Evolutionary conservation across 2,329 filamentous ascomycete species (phyloP).

Genomic region (Alternaria triticimaculans): DNA sequence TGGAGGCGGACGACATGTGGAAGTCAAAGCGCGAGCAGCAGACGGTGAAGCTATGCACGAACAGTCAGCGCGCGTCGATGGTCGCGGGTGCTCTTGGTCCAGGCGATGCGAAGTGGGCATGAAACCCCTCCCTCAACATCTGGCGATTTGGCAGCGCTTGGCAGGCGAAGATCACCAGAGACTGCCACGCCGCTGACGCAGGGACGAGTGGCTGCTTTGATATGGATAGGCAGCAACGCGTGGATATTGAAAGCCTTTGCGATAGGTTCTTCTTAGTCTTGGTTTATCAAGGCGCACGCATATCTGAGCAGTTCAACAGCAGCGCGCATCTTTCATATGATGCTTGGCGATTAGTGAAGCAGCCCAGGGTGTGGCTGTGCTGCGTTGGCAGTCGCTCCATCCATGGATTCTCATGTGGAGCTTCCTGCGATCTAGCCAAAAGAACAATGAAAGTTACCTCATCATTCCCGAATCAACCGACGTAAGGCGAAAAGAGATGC

Average conservation of each 20-base stretch:
- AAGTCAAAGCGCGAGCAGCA: constrained; percentile 27
- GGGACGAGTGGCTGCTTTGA: not conserved
- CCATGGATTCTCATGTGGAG: constrained; percentile 14
- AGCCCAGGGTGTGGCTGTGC: constrained; percentile 25
- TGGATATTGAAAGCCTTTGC: not conserved
- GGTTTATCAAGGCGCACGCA: not conserved
- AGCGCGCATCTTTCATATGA: not conserved
- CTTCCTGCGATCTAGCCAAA: constrained; percentile 5
- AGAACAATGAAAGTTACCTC: not conserved
- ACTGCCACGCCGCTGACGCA: constrained; percentile 6
- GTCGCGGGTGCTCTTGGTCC: constrained; percentile 34
- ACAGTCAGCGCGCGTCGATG: constrained; percentile 44
- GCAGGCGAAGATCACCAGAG: constrained; percentile 11
- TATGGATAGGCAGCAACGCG: not conserved
- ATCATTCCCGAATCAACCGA: not conserved
- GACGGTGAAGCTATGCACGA: constrained; percentile 24
- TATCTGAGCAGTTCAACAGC: not conserved
- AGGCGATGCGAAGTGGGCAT: constrained; percentile 23
- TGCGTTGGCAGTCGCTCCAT: not conserved
- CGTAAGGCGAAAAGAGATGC: not conserved
- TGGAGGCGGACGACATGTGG: constrained; percentile 46
- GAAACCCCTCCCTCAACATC: constrained; percentile 22
- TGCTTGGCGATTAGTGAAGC: constrained; percentile 14
- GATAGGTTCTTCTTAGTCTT: not conserved
- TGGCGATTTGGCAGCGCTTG: constrained; percentile 26